These are phyloP conservation scores for Antitrichia curtipendula DNA, from an alignment of 225 moss, liverwort and hornwort species.

Conservation along the genomic window DNA sequence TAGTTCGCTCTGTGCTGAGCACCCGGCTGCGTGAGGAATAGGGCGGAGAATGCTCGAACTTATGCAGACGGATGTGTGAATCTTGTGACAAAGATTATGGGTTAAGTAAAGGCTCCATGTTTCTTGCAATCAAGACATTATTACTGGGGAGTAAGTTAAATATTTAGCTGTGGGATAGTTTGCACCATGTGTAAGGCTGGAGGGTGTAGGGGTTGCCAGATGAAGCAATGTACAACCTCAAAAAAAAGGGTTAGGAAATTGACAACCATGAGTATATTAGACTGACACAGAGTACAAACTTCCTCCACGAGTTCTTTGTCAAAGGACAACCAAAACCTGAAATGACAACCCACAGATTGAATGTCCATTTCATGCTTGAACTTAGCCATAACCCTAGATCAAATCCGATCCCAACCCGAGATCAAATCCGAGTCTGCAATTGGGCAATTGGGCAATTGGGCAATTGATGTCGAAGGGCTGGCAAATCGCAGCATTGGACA, in stretches of 20 bases:
- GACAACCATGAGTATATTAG: not conserved
- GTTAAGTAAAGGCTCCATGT: not conserved
- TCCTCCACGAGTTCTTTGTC: not conserved
- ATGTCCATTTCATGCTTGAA: not conserved
- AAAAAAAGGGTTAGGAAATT: not conserved
- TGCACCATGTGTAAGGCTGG: not conserved
- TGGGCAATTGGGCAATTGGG: not conserved
- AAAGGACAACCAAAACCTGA: not conserved
- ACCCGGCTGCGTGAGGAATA: not conserved
- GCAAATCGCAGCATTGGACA: not conserved
- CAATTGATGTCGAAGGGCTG: not conserved
- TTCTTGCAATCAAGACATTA: not conserved
- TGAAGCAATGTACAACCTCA: not conserved
- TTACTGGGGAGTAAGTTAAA: not conserved
- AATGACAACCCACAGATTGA: not conserved
- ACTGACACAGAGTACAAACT: not conserved
- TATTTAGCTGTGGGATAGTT: not conserved
- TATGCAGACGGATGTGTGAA: not conserved
- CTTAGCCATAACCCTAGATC: not conserved
- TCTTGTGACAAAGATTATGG: not conserved
- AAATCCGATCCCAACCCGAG: too few relatives aligned
- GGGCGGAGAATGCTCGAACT: too few relatives aligned
- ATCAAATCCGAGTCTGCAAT: not conserved
- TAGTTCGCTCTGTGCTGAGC: constrained; percentile 21
- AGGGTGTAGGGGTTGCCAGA: not conserved